phyloP scores from a whole-genome alignment of 495 filamentous ascomycete species.

The Podospora appendiculata region DNA sequence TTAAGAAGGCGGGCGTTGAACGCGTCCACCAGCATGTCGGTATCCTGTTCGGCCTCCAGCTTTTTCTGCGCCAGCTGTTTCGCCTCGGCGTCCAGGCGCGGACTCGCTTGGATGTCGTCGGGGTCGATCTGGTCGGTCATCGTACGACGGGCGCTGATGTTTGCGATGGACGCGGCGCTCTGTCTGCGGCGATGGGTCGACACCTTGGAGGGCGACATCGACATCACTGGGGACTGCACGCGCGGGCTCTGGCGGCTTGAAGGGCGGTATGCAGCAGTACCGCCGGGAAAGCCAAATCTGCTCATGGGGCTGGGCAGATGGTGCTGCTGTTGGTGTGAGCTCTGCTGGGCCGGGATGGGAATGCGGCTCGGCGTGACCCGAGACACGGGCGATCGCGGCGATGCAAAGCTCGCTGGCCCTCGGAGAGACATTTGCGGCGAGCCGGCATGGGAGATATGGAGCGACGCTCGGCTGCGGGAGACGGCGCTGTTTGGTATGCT shows the following conservation, averaged over 20 bases:
- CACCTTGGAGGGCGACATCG: constrained; percentile 14
- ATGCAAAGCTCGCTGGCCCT: constrained; percentile 48
- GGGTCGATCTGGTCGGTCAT: constrained; percentile 6
- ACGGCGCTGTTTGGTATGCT: constrained; percentile 2
- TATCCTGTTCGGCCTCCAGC: constrained; percentile 64
- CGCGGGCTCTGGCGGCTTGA: constrained; percentile 19
- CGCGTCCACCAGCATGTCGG: constrained; percentile 66
- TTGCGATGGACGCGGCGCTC: constrained; percentile 23
- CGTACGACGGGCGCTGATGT: constrained; percentile 10
- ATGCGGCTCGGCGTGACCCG: constrained; percentile 27
- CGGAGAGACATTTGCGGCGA: constrained; percentile 29
- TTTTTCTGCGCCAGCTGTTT: constrained; percentile 58
- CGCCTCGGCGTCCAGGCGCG: constrained; percentile 50
- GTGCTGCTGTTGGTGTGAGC: neutral
- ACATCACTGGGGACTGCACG: neutral
- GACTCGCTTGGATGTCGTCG: constrained; percentile 28
- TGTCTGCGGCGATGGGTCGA: constrained; percentile 26
- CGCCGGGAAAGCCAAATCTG: constrained; percentile 8
- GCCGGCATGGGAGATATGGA: constrained; percentile 38
- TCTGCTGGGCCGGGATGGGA: constrained; percentile 20
- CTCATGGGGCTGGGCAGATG: constrained; percentile 8
- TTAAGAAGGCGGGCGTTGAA: constrained; percentile 70
- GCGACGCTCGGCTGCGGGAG: constrained; percentile 15
- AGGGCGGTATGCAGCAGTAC: constrained; percentile 17
- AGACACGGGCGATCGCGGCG: constrained; percentile 29